Percentiles rank a stretch among this genome's conserved stretches.
These are phyloP conservation scores for Trypanosoma mega DNA, from an alignment of 208 protist genomes.

Conservation along the genomic window DNA sequence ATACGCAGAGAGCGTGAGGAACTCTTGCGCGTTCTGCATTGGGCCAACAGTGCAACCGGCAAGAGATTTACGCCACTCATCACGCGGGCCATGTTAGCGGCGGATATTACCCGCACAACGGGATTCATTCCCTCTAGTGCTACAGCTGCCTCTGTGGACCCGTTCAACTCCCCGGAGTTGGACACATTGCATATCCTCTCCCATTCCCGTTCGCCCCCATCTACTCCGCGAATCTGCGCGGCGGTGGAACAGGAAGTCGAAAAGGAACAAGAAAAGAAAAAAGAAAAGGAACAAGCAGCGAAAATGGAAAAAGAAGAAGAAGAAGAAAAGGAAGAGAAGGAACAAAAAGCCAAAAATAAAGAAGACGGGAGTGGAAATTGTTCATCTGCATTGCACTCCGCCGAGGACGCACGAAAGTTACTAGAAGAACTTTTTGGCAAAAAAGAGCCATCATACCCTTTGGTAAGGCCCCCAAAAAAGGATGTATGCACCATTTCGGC, in stretches of 20 bases:
- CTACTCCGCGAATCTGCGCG: no score
- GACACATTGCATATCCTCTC: neutral
- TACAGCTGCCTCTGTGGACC: neutral
- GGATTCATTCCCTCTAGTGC: neutral
- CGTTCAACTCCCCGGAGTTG: neutral
- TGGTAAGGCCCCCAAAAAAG: no score
- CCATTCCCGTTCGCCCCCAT: no score
- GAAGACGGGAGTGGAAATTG: neutral
- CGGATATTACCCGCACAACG: slow-evolving; percentile 11
- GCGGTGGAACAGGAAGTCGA: no score
- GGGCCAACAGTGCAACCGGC: slow-evolving; percentile 14
- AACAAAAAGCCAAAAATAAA: neutral
- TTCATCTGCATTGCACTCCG: slow-evolving; percentile 13
- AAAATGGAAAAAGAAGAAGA: no score
- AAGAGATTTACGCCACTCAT: slow-evolving; percentile 12
- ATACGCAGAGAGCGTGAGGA: slow-evolving; percentile 56
- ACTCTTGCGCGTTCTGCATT: slow-evolving; percentile 37
- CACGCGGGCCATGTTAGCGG: slow-evolving; percentile 6
- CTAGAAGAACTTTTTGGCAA: slow-evolving; percentile 17
- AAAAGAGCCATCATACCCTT: neutral
- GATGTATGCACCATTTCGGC: no score
- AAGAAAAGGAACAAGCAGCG: no score
- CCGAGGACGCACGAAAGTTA: slow-evolving; percentile 14
- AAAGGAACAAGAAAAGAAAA: no score
- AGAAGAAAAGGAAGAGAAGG: no score